A percentile compares a stretch with the other conserved stretches of the same genome.
Conservation (phyloP, 139 green algal species). For the Coelastrella sp. region DNA sequence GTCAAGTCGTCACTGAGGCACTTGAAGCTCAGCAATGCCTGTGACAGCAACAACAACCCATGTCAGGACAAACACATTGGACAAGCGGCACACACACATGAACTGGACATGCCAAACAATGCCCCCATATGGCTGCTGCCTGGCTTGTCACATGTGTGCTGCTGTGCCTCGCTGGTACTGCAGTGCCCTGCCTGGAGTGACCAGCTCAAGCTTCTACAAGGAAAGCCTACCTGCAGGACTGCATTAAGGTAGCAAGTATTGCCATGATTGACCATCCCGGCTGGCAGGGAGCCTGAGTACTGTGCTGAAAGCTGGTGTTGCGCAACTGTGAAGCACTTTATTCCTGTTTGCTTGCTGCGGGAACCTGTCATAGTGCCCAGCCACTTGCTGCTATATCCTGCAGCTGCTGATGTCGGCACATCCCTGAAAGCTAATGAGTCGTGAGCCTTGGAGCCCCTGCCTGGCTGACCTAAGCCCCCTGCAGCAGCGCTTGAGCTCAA, state of each 20-base stretch:
- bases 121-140: no score
- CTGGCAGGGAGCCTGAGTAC: constrained; percentile 11
- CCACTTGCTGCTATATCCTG: neutral
- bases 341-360: neutral
- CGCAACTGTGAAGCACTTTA: neutral
- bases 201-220: no score
- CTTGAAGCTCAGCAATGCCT: constrained; percentile 60
- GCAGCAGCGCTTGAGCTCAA: neutral
- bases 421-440: no score
- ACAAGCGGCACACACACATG: no score
- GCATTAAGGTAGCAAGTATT: constrained; percentile 78
- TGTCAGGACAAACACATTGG: no score
- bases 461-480: neutral
- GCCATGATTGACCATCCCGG: constrained; percentile 68
- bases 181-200: no score
- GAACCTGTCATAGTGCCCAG: neutral
- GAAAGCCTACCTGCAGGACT: constrained; percentile 70
- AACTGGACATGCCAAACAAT: no score
- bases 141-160: no score
- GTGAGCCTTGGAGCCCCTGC: neutral
- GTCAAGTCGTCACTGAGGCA: constrained; percentile 61
- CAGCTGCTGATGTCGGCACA: neutral
- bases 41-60: neutral
- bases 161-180: no score
- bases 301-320: neutral